A percentile compares a stretch with the other conserved stretches of the same genome.
phyloP scores from a whole-genome alignment of 208 protist species.

The Naegleria lovaniensis region DNA sequence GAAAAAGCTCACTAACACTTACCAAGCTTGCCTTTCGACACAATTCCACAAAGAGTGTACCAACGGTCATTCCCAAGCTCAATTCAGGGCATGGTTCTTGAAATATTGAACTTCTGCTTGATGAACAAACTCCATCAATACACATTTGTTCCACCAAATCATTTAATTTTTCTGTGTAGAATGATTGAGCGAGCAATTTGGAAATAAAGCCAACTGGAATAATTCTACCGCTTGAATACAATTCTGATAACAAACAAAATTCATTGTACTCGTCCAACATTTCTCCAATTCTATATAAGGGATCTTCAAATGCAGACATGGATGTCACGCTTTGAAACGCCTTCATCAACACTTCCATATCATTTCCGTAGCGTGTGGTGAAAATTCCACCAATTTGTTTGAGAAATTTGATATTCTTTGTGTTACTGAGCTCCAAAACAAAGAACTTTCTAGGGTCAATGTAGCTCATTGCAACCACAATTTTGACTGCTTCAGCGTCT shows the following conservation, averaged over 20 bases:
- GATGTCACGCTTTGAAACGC: not conserved
- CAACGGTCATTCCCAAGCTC: not conserved
- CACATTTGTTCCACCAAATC: not conserved
- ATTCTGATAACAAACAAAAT: not conserved
- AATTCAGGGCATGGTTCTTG: not conserved
- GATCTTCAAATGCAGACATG: not conserved
- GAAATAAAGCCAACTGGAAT: not conserved
- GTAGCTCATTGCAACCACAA: not conserved
- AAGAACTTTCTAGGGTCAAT: not conserved
- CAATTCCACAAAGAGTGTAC: not conserved
- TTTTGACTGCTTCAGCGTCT: not conserved
- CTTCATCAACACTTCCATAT: not conserved
- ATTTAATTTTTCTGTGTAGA: not conserved
- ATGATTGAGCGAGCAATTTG: not conserved
- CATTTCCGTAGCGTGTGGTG: not conserved
- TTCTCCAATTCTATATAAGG: not conserved
- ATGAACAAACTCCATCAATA: not conserved
- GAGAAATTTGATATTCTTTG: not conserved
- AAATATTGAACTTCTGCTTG: not conserved
- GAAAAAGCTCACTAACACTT: not conserved
- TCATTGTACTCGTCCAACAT: not conserved
- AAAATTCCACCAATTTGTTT: constrained; percentile 8
- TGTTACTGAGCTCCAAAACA: not conserved
- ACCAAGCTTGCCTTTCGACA: not conserved
- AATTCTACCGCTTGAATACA: not conserved